phyloP scores from a whole-genome alignment of 2,329 filamentous ascomycete genomes.

The Monilinia vaccinii-corymbosi region DNA sequence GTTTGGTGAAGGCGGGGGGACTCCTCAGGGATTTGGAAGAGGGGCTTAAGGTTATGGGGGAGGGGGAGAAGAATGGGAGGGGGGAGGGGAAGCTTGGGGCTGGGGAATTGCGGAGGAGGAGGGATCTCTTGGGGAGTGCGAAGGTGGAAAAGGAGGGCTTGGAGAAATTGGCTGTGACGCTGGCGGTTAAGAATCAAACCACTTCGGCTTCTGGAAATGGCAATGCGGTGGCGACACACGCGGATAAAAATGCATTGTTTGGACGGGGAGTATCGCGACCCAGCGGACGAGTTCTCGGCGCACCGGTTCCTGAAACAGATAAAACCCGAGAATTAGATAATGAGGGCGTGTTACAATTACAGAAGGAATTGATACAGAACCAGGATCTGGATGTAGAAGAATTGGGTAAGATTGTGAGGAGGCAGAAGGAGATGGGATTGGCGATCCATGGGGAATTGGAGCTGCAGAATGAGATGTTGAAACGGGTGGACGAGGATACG shows the following conservation, averaged over 20 bases:
- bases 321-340: slow-evolving; percentile 72
- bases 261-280: slow-evolving; percentile 31
- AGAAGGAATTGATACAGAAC: slow-evolving; percentile 63
- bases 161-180: slow-evolving; percentile 59
- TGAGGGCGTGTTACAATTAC: slow-evolving; percentile 61
- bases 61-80: slow-evolving; percentile 32
- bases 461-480: slow-evolving; percentile 61
- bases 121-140: slow-evolving; percentile 61
- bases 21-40: slow-evolving; percentile 56
- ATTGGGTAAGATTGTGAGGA: slow-evolving; percentile 57
- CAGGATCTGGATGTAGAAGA: slow-evolving; percentile 67
- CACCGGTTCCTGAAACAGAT: slow-evolving; percentile 64
- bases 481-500: slow-evolving; percentile 55
- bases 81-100: slow-evolving; percentile 46
- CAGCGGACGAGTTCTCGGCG: slow-evolving; percentile 61
- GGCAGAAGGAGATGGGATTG: slow-evolving; percentile 70
- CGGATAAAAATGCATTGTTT: slow-evolving; percentile 40
- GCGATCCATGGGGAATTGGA: slow-evolving; percentile 67
- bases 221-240: slow-evolving; percentile 24
- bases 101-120: slow-evolving; percentile 62
- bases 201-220: slow-evolving; percentile 11
- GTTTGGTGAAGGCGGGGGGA: slow-evolving; percentile 58
- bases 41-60: slow-evolving; percentile 50
- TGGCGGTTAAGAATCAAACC: slow-evolving; percentile 37
- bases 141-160: slow-evolving; percentile 67